Evolutionary conservation across 2,329 filamentous ascomycete species (phyloP).

Genomic region (Pseudogymnoascus sp.): DNA sequence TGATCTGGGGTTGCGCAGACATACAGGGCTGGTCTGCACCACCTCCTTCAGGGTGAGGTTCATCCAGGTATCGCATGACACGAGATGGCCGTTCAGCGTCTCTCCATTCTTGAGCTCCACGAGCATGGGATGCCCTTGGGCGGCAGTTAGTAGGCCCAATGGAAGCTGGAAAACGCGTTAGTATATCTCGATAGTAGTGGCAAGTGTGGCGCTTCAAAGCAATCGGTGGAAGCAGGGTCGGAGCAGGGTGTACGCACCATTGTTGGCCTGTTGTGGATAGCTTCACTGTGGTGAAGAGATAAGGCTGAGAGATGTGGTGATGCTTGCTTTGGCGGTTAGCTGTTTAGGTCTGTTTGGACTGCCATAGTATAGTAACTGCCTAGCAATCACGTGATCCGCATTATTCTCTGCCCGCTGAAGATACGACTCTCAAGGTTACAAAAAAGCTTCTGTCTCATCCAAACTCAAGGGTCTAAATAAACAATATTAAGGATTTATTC

Average conservation of each 20-base stretch:
- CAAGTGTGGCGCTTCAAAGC: not conserved
- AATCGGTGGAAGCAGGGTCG: not conserved
- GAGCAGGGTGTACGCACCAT: not conserved
- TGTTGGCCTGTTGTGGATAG: slow-evolving; percentile 6
- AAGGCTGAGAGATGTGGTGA: not conserved
- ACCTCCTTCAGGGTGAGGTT: slow-evolving; percentile 96
- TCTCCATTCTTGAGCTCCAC: slow-evolving; percentile 97
- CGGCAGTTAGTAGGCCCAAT: slow-evolving; percentile 81
- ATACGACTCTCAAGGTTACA: not conserved
- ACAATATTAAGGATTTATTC: not conserved
- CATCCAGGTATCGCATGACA: slow-evolving; percentile 99
- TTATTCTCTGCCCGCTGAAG: not conserved
- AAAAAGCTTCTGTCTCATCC: not conserved
- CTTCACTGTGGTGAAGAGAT: not conserved
- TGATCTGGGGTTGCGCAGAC: slow-evolving; percentile 18
- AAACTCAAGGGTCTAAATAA: not conserved
- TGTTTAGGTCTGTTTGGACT: not conserved
- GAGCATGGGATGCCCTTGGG: slow-evolving; percentile 95
- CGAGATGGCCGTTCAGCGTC: slow-evolving; percentile 90
- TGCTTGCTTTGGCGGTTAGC: not conserved
- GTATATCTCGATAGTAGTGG: not conserved
- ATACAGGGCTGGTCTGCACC: slow-evolving; percentile 80
- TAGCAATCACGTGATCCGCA: not conserved
- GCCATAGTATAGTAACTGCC: too few species aligned
- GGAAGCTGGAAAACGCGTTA: slow-evolving; percentile 42